Conservation (phyloP, 2,329 filamentous ascomycete species). For the Stemphylium beticola region DNA sequence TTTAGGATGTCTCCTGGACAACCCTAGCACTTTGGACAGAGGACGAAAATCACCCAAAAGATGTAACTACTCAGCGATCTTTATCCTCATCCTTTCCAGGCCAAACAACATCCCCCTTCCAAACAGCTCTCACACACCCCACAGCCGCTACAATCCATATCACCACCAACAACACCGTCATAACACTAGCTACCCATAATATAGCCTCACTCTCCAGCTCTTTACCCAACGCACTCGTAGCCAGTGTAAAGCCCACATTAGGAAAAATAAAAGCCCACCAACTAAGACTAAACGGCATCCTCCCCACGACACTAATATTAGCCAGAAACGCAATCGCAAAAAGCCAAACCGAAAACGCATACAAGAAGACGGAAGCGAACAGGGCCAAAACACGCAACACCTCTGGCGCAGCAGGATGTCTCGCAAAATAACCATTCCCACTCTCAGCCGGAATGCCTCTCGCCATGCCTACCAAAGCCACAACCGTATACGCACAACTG, state of each 20-base stretch:
- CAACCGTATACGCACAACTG: slow-evolving; percentile 71
- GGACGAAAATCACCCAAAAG: neutral
- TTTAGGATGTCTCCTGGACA: too few species aligned
- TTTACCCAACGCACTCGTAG: slow-evolving; percentile 44
- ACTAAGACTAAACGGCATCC: slow-evolving; percentile 58
- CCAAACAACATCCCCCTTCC: slow-evolving; percentile 59
- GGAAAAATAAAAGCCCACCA: slow-evolving; percentile 65
- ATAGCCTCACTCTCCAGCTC: slow-evolving; percentile 42
- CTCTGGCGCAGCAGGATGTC: slow-evolving; percentile 22
- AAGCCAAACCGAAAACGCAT: slow-evolving; percentile 65
- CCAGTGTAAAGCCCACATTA: slow-evolving; percentile 49
- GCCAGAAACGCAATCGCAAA: slow-evolving; percentile 50
- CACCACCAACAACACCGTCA: slow-evolving; percentile 59
- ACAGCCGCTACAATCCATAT: slow-evolving; percentile 60
- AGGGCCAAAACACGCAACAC: slow-evolving; percentile 52
- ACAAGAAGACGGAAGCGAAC: slow-evolving; percentile 62
- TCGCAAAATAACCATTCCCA: slow-evolving; percentile 30
- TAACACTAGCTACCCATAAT: slow-evolving; percentile 48
- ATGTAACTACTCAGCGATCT: slow-evolving; percentile 9
- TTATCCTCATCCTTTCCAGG: slow-evolving; percentile 52
- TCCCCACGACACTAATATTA: slow-evolving; percentile 17
- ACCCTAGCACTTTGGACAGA: too few species aligned
- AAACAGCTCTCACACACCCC: slow-evolving; percentile 58
- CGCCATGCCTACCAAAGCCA: slow-evolving; percentile 72
- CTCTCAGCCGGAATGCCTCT: slow-evolving; percentile 54